Base-by-base conservation (phyloP, 1,284 basidiomycete genomes). In the Marasmius oreades region DNA sequence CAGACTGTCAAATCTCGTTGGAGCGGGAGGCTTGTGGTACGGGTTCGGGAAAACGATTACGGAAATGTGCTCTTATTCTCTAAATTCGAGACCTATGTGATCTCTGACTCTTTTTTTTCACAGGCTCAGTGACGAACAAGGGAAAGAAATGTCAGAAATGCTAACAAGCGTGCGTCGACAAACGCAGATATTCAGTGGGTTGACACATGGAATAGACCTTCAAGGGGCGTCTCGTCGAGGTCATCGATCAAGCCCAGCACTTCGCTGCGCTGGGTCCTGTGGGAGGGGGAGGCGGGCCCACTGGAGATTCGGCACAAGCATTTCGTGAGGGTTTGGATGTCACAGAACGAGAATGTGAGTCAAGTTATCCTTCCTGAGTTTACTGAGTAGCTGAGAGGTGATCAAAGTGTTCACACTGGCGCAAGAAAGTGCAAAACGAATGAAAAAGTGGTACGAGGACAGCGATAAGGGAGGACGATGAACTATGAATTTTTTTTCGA, bases 201-300 rank as follows among this genome's bases (percentile, higher is more conserved):
- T 43, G 51, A 52, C 22, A 33, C 59, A 42, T 53, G 23, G 51
- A 14, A 42, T 54, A 94, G 92, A 85, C 93, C 28, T 94, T 95
- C 71, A 81, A 81, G 16, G 78, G 80, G 43, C 89, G 93, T 26
- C 76, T 95, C 0, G 80, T 88, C 0, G 86, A 94, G 62, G 78
- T 93, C 18, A 84, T 95, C 61, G 93, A 96, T 69, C 90, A 95
- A 66, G 90, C 93, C 1, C 92, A 94, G 59, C 92, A 96, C 65
- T 92, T 92, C 72, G 90, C 88, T 26, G 84, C 88, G 0, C 76
- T 92, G 10, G 84, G 85, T 14, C 77, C 80, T 22, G 76, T 78
- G 39, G 83, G 84, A 53, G 77, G 77, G 34, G 75, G 78, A 39
- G 70, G 73, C n/a, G 76, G 75, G 16, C 61, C 78, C 11, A 74